phyloP scores from a whole-genome alignment of 1,139 yeast species.

The Suhomyces maxii region DNA sequence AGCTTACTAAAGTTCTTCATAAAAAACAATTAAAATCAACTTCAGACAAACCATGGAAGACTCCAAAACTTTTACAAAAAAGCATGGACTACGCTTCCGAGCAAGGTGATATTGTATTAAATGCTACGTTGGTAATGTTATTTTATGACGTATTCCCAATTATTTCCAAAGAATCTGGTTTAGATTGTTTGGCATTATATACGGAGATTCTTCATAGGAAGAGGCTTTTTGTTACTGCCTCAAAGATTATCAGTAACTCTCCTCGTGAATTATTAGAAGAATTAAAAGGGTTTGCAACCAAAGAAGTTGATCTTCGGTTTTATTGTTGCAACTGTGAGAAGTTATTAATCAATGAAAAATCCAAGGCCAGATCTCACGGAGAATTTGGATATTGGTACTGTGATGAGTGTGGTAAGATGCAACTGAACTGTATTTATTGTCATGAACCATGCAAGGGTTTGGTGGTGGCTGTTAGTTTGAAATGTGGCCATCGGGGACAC shows the following conservation, averaged over 20 bases:
- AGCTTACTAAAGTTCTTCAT: conserved; percentile 32
- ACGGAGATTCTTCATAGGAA: conserved; percentile 56
- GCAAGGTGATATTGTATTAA: conserved; percentile 67
- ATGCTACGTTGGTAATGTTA: conserved; percentile 59
- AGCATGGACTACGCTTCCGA: conserved; percentile 54
- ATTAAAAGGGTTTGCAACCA: conserved; percentile 47
- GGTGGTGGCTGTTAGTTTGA: conserved; percentile 59
- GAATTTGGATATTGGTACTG: conserved; percentile 82
- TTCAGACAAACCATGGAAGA: conserved; percentile 32
- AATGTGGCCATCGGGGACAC: conserved; percentile 90
- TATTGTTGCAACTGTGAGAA: conserved; percentile 70
- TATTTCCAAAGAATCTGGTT: conserved; percentile 26
- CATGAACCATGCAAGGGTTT: conserved; percentile 76
- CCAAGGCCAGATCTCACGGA: conserved; percentile 32
- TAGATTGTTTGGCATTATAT: conserved; percentile 61
- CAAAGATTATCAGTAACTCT: conserved; percentile 53
- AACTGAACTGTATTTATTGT: conserved; percentile 78
- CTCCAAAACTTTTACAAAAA: conserved; percentile 33
- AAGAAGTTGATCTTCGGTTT: conserved; percentile 59
- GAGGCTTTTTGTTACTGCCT: conserved; percentile 57
- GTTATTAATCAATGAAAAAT: conserved; percentile 62
- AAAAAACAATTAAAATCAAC: conserved; percentile 12
- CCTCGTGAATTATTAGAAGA: conserved; percentile 37
- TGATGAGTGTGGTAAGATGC: conserved; percentile 60
- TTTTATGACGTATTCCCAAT: conserved; percentile 43